phyloP scores from a whole-genome alignment of 108 stramenopile species.

The Stephanodiscus minutulus region DNA sequence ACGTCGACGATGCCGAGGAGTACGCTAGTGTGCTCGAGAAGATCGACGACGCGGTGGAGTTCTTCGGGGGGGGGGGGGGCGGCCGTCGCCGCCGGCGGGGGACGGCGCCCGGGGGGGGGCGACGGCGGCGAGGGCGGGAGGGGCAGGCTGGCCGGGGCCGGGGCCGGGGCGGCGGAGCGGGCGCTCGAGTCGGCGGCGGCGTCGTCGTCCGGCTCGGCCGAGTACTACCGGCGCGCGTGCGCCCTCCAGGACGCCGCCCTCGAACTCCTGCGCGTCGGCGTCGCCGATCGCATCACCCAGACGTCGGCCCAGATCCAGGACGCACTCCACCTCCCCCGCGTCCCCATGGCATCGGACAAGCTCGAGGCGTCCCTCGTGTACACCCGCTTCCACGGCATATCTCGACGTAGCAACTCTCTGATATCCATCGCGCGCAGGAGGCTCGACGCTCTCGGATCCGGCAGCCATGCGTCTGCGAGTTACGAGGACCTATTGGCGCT shows the following conservation, averaged over 20 bases:
- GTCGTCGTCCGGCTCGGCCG: constrained; percentile 59
- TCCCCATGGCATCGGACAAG: constrained; percentile 76
- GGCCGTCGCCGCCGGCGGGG: constrained; percentile 48
- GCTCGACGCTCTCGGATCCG: constrained; percentile 53
- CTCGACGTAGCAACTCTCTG: constrained; percentile 71
- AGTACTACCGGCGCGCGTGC: constrained; percentile 81
- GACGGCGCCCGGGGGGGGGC: constrained; percentile 40
- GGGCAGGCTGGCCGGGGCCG: too few species aligned
- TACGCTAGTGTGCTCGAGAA: constrained; percentile 63
- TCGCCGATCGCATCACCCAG: constrained; percentile 81
- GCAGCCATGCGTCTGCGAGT: constrained; percentile 27
- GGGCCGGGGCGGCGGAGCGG: neutral
- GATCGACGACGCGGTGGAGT: constrained; percentile 80
- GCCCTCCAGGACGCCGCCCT: constrained; percentile 85
- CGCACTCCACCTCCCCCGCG: constrained; percentile 63
- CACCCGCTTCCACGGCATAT: constrained; percentile 90
- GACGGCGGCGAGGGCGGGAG: neutral
- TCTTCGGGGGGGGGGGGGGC: constrained; percentile 69
- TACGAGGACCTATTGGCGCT: constrained; percentile 78
- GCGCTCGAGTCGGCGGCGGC: constrained; percentile 17
- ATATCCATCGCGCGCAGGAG: constrained; percentile 66
- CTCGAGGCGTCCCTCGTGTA: constrained; percentile 85
- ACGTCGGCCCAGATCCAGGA: constrained; percentile 63
- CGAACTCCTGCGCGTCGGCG: constrained; percentile 73
- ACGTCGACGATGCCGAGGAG: constrained; percentile 76